Evolutionary conservation across 2,329 filamentous ascomycete species (phyloP).

Genomic region (Arthroderma sp.): DNA sequence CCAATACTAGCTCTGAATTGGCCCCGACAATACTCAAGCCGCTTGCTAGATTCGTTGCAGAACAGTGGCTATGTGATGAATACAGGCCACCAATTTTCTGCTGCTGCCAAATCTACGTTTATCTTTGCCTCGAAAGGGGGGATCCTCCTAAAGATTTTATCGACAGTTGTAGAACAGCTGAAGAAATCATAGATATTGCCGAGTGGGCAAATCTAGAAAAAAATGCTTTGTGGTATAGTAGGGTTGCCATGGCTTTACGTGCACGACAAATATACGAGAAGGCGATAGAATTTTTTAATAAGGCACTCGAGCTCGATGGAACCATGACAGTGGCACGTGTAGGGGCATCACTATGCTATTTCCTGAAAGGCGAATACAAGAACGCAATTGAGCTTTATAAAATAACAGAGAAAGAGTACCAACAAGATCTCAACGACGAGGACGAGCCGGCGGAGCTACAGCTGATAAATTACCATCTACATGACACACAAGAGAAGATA

Average conservation of each 20-base stretch:
- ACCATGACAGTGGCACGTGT: slow-evolving; percentile 5
- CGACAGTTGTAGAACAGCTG: not conserved
- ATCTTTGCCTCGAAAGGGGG: not conserved
- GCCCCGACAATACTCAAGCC: slow-evolving; percentile 2
- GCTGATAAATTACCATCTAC: not conserved
- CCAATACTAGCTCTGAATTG: not conserved
- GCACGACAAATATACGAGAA: slow-evolving; percentile 7
- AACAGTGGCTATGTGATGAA: slow-evolving; percentile 5
- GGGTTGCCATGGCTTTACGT: slow-evolving; percentile 9
- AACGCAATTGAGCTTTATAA: slow-evolving; percentile 8
- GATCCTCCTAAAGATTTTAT: not conserved
- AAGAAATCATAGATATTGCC: slow-evolving; percentile 6
- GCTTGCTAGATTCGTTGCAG: slow-evolving; percentile 1
- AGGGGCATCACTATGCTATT: slow-evolving; percentile 7
- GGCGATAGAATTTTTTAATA: slow-evolving; percentile 8
- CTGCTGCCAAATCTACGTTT: not conserved
- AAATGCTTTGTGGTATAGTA: slow-evolving; percentile 9
- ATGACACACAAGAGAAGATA: slow-evolving; percentile 1
- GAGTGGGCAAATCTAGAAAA: slow-evolving; percentile 10
- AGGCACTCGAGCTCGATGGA: slow-evolving; percentile 9
- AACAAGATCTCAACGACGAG: not conserved
- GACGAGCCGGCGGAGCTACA: not conserved
- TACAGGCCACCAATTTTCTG: not conserved
- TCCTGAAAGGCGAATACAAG: slow-evolving; percentile 5
- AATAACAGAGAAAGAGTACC: slow-evolving; percentile 1